Base-by-base conservation (phyloP, 2,329 filamentous ascomycete species). In the Alternaria conjuncta region DNA sequence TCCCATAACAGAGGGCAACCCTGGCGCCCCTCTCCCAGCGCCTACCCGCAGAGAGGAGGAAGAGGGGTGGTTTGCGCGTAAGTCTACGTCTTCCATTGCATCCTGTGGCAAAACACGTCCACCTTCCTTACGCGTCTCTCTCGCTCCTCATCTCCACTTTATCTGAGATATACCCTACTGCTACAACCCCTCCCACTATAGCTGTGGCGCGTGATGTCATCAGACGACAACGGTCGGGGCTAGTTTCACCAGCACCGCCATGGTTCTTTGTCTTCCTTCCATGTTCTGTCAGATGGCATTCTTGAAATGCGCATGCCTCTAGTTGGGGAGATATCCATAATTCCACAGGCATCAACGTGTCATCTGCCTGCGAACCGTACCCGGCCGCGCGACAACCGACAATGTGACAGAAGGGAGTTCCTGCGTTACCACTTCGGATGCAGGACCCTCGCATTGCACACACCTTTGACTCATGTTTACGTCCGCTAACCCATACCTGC, bases 1-100 rank as follows among this genome's bases (percentile, higher is more conserved):
- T 54, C 95, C 96, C 60, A 96, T 93, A 55, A 90, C 90, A 71
- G 94, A 97, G 25, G 67, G 69, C 65, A 86, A 87, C 71, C 86
- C 92, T 36, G 94, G 93, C 53, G 94, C 95, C 68, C 94, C 94
- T 69, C 84, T 97, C 54, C 95, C 95, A 56, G 94, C 94, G 65
- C 89, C 93, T 66, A 92, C 81, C 77, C 88, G 94, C 75, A 89
- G 94, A 73, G 94, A 97, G 78, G 96, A 98, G 81, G 95, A 98
- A 79, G 96, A 97, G 82, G 92, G 90, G 68, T 97, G 92, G 89
- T 94, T 97, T 88, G 90, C 92, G 76, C 85, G 96, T 99, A 88
- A 95, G 96, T 77, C 57, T 66, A 36, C 56, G 49, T 89, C 74
- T 79, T 50, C 64, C 62, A 57, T 73, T 65, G 62, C 62, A 55